These are phyloP conservation scores for Blastobotrys chiropterorum DNA, from an alignment of 805 yeast genomes.

Conservation along the genomic window DNA sequence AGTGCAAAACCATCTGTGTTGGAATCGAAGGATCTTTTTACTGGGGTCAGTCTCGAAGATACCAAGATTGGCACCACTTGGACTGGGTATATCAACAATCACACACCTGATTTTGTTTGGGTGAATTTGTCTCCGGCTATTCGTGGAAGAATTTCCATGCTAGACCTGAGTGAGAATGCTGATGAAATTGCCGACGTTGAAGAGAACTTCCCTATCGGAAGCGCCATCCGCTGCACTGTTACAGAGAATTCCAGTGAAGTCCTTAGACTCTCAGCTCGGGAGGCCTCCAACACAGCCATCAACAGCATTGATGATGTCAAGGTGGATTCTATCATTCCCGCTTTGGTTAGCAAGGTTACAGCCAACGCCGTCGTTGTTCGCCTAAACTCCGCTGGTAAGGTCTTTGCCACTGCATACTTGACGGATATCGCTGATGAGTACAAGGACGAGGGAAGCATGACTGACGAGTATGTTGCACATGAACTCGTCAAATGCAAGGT, in stretches of 20 bases:
- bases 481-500: slow-evolving; percentile 19
- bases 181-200: slow-evolving; percentile 42
- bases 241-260: slow-evolving; percentile 41
- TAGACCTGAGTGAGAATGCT: slow-evolving; percentile 54
- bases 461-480: slow-evolving; percentile 14
- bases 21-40: slow-evolving; percentile 22
- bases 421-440: slow-evolving; percentile 22
- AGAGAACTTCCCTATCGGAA: slow-evolving; percentile 62
- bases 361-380: slow-evolving; percentile 30
- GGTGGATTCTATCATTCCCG: slow-evolving; percentile 16
- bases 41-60: slow-evolving; percentile 36
- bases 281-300: slow-evolving; percentile 17
- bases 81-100: slow-evolving; percentile 60
- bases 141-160: slow-evolving; percentile 57
- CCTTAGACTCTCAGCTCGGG: slow-evolving; percentile 46
- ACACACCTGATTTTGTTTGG: slow-evolving; percentile 56
- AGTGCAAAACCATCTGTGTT: slow-evolving; percentile 45
- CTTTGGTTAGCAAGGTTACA: slow-evolving; percentile 25
- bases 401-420: slow-evolving; percentile 27
- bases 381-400: slow-evolving; percentile 20
- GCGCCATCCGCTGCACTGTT: slow-evolving; percentile 57
- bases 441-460: slow-evolving; percentile 9
- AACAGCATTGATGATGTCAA: slow-evolving; percentile 12
- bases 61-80: slow-evolving; percentile 45
- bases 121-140: slow-evolving; percentile 62